These are phyloP conservation scores for Skeletonema potamos DNA, from an alignment of 108 stramenopile genomes.

Conservation along the genomic window DNA sequence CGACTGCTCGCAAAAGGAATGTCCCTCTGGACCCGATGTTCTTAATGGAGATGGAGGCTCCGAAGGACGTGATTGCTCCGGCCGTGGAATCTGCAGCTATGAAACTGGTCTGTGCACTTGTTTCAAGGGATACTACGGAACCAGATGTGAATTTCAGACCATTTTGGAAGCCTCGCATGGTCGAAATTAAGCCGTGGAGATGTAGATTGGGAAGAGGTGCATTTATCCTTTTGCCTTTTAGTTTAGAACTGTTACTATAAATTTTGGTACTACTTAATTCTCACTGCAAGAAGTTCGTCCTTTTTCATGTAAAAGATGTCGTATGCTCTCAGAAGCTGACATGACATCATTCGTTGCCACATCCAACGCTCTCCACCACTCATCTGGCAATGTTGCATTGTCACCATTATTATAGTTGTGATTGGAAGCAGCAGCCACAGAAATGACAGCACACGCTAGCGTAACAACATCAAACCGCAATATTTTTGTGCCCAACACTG, in stretches of 20 bases:
- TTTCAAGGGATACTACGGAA: slow-evolving; percentile 80
- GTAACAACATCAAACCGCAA: slow-evolving; percentile 42
- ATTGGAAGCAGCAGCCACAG: slow-evolving; percentile 35
- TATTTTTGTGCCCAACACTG: slow-evolving; percentile 5
- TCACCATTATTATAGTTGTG: neutral
- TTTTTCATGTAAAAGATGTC: neutral
- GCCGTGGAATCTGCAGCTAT: slow-evolving; percentile 81
- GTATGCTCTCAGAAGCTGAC: neutral
- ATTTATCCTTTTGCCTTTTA: too few relatives aligned
- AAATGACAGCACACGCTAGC: slow-evolving; percentile 59
- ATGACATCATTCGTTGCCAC: slow-evolving; percentile 19
- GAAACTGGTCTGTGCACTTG: slow-evolving; percentile 66
- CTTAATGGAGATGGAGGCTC: slow-evolving; percentile 59
- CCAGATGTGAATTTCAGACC: slow-evolving; percentile 80
- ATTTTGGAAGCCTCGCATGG: slow-evolving; percentile 27
- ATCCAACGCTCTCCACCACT: slow-evolving; percentile 41
- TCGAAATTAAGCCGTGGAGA: too few relatives aligned
- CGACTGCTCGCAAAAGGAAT: slow-evolving; percentile 84
- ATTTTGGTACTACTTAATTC: neutral
- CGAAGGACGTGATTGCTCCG: slow-evolving; percentile 83
- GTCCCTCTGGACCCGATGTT: slow-evolving; percentile 73
- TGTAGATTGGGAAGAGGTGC: too few relatives aligned
- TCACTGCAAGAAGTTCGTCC: neutral
- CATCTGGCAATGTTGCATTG: slow-evolving; percentile 10
- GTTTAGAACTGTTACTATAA: too few relatives aligned